A percentile compares a stretch with the other conserved stretches of the same genome.
Conservation (phyloP, 371 early-diverging fungal genomes). For the Funneliformis caledonium region DNA sequence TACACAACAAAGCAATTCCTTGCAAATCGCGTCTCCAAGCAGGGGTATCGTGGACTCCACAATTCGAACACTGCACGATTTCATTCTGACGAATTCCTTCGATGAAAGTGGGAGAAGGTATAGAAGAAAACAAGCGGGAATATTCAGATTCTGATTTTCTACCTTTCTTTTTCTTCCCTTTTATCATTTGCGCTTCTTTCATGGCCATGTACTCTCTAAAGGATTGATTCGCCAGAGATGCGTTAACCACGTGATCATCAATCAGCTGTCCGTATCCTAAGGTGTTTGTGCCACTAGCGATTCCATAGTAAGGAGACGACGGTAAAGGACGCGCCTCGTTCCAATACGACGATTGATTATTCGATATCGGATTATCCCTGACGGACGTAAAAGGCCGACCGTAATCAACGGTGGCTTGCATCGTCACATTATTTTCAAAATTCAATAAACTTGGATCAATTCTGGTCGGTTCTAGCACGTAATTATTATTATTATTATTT, state of each 20-base stretch:
- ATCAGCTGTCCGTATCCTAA: conserved; percentile 6
- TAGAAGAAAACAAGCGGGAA: neutral
- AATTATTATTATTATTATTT: neutral
- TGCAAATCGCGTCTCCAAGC: conserved; percentile 40
- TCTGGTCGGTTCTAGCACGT: neutral
- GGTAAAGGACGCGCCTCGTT: neutral
- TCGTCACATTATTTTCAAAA: neutral
- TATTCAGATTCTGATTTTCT: conserved; percentile 13
- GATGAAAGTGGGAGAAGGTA: neutral
- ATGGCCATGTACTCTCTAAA: neutral
- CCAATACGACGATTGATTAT: neutral
- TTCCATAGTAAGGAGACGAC: neutral
- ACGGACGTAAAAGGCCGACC: neutral
- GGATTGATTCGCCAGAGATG: neutral
- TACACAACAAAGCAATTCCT: conserved; percentile 40
- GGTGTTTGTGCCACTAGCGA: neutral
- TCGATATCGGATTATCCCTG: neutral
- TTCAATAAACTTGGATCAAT: conserved; percentile 28
- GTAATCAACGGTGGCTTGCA: neutral
- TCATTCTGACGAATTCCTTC: conserved; percentile 6
- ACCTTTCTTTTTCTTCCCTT: conserved; percentile 1
- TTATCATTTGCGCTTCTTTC: neutral
- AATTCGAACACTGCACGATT: conserved; percentile 40
- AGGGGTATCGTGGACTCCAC: conserved; percentile 41
- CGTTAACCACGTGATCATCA: neutral